Evolutionary conservation across 257 asterid species (phyloP), one percentile per base, ranked within the genome.

Genomic region (Scutellaria galericulata): DNA sequence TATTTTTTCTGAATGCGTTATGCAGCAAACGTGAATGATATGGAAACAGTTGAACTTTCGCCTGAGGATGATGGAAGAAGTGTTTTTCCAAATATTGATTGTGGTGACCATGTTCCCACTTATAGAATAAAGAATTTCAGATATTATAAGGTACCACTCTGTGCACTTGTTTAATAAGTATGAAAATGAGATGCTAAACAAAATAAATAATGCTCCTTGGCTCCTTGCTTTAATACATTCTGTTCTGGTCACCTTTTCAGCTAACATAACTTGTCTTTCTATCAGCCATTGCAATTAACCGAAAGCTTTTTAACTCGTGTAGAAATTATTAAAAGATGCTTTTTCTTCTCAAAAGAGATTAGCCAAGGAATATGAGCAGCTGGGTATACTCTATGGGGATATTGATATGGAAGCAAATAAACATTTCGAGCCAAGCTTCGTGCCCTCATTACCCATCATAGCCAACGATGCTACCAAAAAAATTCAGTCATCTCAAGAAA

Each of bases 41-140:
- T 87, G 88, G 97, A 82, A 74, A 79, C 85, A 9, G 62, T 92
- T 63, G 88, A 92, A 74, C 86, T 89, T 65, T 82, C 89, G 67
- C 71, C 83, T 27, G 75, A 68, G 53, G 80, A 39, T 47, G 83
- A 78, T 40, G 82, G 22, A 62, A 75, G 41, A 13, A 55, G 80
- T 68, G 75, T 75, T 42, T 14, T 37, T 42, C 44, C 77, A 58
- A 76, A 72, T 55, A 37, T 75, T 57, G 68, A 79, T 41, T 45
- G 64, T 75, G 47, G 5, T 50, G 63, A 31, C 37, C 45, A 50
- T 64, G 61, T 80, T 15, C 77, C 74, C 75, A 77, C 84, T 48
- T 78, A 64, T 59, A 71, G 88, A 78, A 84, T 79, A 59, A 80
- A 80, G 73, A 75, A 80, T 72, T 85, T 83, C 76, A 78, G 82